Evolutionary conservation across 805 yeast genomes (phyloP).

Genomic region (Wickerhamomyces alni): DNA sequence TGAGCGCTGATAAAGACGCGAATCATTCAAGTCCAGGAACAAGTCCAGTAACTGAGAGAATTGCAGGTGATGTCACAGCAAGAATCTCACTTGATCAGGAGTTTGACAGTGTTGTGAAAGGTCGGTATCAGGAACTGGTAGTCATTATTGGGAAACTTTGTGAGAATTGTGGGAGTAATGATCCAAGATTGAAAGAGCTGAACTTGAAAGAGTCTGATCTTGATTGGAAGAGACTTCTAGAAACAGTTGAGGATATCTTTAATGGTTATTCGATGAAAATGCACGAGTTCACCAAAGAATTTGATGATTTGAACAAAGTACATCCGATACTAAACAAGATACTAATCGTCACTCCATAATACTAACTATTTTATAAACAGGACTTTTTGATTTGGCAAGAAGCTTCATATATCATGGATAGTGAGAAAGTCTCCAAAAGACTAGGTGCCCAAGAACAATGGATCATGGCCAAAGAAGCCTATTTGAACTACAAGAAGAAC

Average conservation of each 20-base stretch:
- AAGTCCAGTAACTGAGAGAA: not conserved
- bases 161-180: not conserved
- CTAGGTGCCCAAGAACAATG: slow-evolving; percentile 17
- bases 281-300: slow-evolving; percentile 17
- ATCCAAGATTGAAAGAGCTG: not conserved
- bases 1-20: not conserved
- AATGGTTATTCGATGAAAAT: slow-evolving; percentile 16
- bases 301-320: slow-evolving; percentile 19
- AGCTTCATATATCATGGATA: slow-evolving; percentile 18
- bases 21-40: not conserved
- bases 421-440: slow-evolving; percentile 14
- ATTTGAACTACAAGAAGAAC: slow-evolving; percentile 12
- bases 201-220: not conserved
- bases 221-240: slow-evolving; percentile 13
- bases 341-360: not conserved
- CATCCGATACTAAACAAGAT: not conserved
- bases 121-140: not conserved
- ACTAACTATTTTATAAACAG: slow-evolving; percentile 5
- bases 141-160: slow-evolving; percentile 5
- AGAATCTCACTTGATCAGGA: not conserved
- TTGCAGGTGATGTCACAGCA: not conserved
- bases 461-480: slow-evolving; percentile 17
- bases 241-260: slow-evolving; percentile 12
- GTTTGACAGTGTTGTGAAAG: not conserved
- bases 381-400: slow-evolving; percentile 23